These are phyloP conservation scores for Barnettozyma californica DNA, from an alignment of 805 yeast genomes.

Conservation along the genomic window DNA sequence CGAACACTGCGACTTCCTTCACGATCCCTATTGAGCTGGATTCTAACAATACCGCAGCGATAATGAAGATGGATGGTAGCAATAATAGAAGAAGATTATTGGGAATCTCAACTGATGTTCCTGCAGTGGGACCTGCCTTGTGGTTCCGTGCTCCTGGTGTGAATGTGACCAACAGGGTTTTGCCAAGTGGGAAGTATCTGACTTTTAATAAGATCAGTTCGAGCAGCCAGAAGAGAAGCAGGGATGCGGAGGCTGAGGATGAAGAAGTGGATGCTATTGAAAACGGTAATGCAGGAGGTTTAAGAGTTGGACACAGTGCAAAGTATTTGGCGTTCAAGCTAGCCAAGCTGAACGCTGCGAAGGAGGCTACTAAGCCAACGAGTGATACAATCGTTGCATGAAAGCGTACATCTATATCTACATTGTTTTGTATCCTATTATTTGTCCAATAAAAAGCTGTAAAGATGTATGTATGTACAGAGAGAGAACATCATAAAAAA, in stretches of 20 bases:
- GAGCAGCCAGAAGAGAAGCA: conserved; percentile 13
- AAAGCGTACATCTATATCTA: not conserved
- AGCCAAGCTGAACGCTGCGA: not conserved
- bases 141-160: conserved; percentile 72
- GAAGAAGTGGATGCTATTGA: conserved; percentile 17
- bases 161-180: conserved; percentile 36
- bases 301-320: conserved; percentile 65
- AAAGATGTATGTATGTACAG: not conserved
- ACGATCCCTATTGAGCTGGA: conserved; percentile 26
- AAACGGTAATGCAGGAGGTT: conserved; percentile 24
- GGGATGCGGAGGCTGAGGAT: conserved; percentile 11
- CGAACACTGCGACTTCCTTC: conserved; percentile 28
- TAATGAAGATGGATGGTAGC: conserved; percentile 27
- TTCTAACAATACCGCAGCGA: conserved; percentile 18
- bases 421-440: not conserved
- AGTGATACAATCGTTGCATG: not conserved
- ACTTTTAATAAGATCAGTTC: conserved; percentile 15
- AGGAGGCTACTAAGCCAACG: not conserved
- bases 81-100: conserved; percentile 28
- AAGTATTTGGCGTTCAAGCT: conserved; percentile 61
- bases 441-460: not conserved
- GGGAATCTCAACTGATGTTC: conserved; percentile 14
- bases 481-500: not conserved
- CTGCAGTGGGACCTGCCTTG: conserved; percentile 37
- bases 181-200: conserved; percentile 12